Evolutionary conservation across 148 eudicot species (phyloP).

Genomic region (Camellia granthamiana): DNA sequence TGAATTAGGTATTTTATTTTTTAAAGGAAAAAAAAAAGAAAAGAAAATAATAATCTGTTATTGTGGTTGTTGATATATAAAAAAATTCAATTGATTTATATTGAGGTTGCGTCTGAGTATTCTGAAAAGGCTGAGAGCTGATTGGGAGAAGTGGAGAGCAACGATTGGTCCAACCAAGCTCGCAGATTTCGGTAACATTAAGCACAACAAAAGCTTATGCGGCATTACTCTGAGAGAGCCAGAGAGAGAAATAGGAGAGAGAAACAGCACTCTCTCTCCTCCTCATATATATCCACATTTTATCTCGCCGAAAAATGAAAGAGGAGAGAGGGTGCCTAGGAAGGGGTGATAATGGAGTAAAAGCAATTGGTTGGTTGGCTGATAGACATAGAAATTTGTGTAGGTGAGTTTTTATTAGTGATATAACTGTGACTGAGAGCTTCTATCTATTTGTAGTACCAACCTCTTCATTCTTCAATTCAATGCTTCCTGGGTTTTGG

Average conservation of each 20-base stretch:
- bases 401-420: conserved; percentile 7
- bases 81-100: too few relatives aligned
- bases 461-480: conserved; percentile 13
- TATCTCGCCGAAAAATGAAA: not conserved
- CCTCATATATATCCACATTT: not conserved
- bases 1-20: not conserved
- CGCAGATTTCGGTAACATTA: conserved; percentile 9
- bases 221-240: not conserved
- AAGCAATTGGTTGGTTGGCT: conserved; percentile 18
- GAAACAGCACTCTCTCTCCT: not conserved
- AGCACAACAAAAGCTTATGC: conserved; percentile 7
- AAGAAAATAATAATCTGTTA: too few relatives aligned
- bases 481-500: conserved; percentile 18
- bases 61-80: too few relatives aligned
- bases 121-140: not conserved
- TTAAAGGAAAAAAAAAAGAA: too few relatives aligned
- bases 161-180: conserved; percentile 16
- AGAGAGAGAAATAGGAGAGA: not conserved
- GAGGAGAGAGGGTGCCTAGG: not conserved
- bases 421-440: too few relatives aligned
- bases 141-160: conserved; percentile 17
- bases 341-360: conserved; percentile 17
- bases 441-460: not conserved
- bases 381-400: conserved; percentile 25
- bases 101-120: not conserved